Evolutionary conservation across 2,329 filamentous ascomycete genomes (phyloP).

Genomic region (Penicillium sp.): DNA sequence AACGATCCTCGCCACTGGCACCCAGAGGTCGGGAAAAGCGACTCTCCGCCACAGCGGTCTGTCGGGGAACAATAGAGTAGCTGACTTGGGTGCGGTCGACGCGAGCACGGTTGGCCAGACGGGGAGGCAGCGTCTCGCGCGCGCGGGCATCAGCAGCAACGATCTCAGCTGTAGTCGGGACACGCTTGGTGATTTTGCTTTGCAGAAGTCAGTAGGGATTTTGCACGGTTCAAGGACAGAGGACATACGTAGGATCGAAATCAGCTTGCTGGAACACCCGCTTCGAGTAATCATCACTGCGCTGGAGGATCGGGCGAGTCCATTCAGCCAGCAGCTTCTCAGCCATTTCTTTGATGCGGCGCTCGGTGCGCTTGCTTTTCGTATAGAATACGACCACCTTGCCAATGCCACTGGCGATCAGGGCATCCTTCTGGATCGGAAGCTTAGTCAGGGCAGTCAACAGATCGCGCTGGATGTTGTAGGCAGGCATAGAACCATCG

Average conservation of each 20-base stretch:
- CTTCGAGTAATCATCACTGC: slow-evolving; percentile 93
- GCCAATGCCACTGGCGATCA: slow-evolving; percentile 88
- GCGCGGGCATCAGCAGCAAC: slow-evolving; percentile 52
- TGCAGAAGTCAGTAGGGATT: slow-evolving; percentile 11
- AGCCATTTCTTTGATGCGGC: slow-evolving; percentile 86
- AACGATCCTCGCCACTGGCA: slow-evolving; percentile 48
- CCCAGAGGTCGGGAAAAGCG: slow-evolving; percentile 48
- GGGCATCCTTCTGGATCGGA: slow-evolving; percentile 84
- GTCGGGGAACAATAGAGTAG: slow-evolving; percentile 63
- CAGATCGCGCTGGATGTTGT: slow-evolving; percentile 94
- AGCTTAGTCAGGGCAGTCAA: slow-evolving; percentile 76
- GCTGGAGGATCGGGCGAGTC: slow-evolving; percentile 90
- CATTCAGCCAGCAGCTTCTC: slow-evolving; percentile 92
- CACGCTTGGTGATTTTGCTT: slow-evolving; percentile 39
- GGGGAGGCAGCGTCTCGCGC: slow-evolving; percentile 52
- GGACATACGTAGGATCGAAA: slow-evolving; percentile 56
- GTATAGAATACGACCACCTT: slow-evolving; percentile 98
- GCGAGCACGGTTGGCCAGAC: slow-evolving; percentile 57
- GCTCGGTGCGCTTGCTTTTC: slow-evolving; percentile 85
- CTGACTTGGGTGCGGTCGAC: slow-evolving; percentile 58
- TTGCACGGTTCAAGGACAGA: slow-evolving; percentile 5
- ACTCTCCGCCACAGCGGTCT: slow-evolving; percentile 48
- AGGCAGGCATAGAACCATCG: slow-evolving; percentile 89
- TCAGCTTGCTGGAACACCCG: slow-evolving; percentile 59
- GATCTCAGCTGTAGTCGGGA: slow-evolving; percentile 34